Percentiles rank a stretch among this genome's conserved stretches.
phyloP scores from a whole-genome alignment of 169 alveolate genomes.

The Cryptosporidium tyzzeri region DNA sequence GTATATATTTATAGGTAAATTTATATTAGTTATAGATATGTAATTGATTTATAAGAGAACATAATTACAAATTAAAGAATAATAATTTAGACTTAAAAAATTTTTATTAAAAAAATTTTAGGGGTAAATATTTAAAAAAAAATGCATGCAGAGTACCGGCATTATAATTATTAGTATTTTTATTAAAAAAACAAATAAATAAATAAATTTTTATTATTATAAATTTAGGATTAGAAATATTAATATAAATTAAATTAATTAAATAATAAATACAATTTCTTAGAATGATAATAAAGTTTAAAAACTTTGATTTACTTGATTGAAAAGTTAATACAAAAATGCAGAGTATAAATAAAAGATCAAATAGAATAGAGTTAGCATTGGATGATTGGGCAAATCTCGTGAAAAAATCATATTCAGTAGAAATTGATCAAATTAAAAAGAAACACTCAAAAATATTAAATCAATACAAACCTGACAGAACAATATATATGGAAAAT shows the following conservation, averaged over 20 bases:
- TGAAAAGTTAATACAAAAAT: neutral
- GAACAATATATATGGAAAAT: slow-evolving; percentile 26
- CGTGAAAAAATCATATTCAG: slow-evolving; percentile 17
- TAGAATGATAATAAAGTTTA: neutral
- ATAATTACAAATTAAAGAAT: no score
- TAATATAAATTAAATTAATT: neutral
- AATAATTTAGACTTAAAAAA: no score
- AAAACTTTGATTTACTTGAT: neutral
- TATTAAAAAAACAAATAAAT: neutral
- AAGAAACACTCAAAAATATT: neutral
- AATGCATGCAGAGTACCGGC: slow-evolving; percentile 22
- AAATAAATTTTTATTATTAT: neutral
- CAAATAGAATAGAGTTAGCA: slow-evolving; percentile 13
- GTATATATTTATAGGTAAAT: no score
- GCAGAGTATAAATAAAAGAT: neutral
- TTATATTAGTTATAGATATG: neutral
- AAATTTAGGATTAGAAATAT: neutral
- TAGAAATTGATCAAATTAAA: slow-evolving; percentile 8
- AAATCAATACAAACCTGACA: neutral
- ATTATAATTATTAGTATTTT: neutral
- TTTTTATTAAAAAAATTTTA: neutral
- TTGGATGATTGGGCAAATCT: slow-evolving; percentile 43
- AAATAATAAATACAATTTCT: neutral
- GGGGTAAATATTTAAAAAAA: neutral
- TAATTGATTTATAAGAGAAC: no score